These are phyloP conservation scores for Beauveria pseudobassiana DNA, from an alignment of 2,329 filamentous ascomycete genomes.

Conservation along the genomic window DNA sequence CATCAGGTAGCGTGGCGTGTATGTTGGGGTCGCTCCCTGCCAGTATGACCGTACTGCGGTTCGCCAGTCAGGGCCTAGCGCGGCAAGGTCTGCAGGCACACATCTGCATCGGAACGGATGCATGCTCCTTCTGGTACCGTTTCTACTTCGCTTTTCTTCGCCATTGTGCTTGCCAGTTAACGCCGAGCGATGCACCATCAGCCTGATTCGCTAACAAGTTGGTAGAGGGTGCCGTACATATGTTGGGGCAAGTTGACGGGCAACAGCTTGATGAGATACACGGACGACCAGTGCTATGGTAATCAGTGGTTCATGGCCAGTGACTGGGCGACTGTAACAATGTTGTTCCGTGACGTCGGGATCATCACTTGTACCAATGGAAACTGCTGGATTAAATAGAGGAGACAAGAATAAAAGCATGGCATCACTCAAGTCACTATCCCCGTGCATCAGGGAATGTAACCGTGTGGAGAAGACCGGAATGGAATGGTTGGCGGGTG, in stretches of 20 bases:
- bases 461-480: not conserved
- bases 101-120: not conserved
- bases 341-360: not conserved
- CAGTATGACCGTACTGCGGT: not conserved
- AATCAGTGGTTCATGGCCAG: too few relatives aligned
- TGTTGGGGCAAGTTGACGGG: not conserved
- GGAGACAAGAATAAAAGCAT: too few relatives aligned
- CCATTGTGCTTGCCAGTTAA: not conserved
- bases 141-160: not conserved
- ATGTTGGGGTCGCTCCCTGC: not conserved
- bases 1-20: not conserved
- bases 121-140: too few relatives aligned
- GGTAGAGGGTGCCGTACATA: not conserved
- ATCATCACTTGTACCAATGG: not conserved
- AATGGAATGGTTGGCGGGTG: too few relatives aligned
- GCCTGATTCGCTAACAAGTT: not conserved
- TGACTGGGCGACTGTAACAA: not conserved
- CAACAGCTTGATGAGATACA: too few relatives aligned
- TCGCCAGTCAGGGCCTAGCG: not conserved
- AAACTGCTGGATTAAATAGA: not conserved
- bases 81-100: not conserved
- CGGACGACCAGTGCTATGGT: too few relatives aligned
- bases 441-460: not conserved
- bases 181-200: not conserved
- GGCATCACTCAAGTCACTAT: too few relatives aligned